A percentile compares a stretch with the other conserved stretches of the same genome.
These are phyloP conservation scores for Phaffia australis DNA, from an alignment of 768 basidiomycete species.

Conservation along the genomic window DNA sequence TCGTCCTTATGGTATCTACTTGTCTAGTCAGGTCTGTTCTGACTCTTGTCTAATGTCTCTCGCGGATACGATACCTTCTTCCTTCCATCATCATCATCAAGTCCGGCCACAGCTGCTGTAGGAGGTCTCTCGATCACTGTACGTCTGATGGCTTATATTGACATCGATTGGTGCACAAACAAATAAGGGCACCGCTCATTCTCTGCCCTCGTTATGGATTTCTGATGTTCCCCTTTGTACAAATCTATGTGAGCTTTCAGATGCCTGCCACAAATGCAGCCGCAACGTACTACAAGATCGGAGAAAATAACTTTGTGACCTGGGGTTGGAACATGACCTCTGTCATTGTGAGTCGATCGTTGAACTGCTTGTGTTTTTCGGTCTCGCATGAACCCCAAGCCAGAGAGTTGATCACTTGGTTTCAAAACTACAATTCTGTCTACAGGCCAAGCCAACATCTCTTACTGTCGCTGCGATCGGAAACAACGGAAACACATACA, in stretches of 20 bases:
- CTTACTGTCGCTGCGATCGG: slow-evolving; percentile 73
- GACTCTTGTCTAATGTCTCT: too few species aligned
- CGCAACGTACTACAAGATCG: slow-evolving; percentile 82
- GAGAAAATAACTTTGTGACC: slow-evolving; percentile 58
- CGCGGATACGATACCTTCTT: too few species aligned
- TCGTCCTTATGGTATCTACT: not conserved
- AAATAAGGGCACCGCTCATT: not conserved
- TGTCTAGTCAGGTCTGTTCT: not conserved
- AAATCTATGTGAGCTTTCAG: not conserved
- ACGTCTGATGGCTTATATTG: not conserved
- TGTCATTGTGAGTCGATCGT: slow-evolving; percentile 42
- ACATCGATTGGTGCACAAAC: not conserved
- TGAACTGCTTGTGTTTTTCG: not conserved
- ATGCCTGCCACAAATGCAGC: slow-evolving; percentile 65
- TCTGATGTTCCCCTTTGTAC: not conserved
- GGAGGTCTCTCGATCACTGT: slow-evolving; percentile 56
- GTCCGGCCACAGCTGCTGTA: slow-evolving; percentile 31
- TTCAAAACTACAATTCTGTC: not conserved
- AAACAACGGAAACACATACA: slow-evolving; percentile 74
- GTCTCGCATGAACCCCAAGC: not conserved
- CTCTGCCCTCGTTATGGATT: not conserved
- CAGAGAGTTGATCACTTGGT: not conserved
- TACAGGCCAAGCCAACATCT: slow-evolving; percentile 50
- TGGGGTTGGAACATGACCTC: slow-evolving; percentile 84
- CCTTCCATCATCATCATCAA: slow-evolving; percentile 8